Evolutionary conservation across 1,284 basidiomycete species (phyloP).

Genomic region (Irpex sp.): DNA sequence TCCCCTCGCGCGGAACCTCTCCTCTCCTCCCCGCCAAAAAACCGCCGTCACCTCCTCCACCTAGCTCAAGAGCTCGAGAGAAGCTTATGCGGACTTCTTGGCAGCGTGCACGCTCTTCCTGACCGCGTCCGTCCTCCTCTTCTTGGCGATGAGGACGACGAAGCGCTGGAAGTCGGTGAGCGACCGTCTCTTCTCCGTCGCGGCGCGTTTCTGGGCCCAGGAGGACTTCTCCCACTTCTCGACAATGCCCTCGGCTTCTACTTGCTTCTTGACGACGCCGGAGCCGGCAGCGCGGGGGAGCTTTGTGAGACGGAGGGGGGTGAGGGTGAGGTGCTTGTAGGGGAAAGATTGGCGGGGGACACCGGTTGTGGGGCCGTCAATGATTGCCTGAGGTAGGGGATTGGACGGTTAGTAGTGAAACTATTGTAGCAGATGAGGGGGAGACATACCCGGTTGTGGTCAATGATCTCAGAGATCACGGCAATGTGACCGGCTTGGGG

Average conservation of each 20-base stretch:
- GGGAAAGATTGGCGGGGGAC: conserved; percentile 92
- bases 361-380: conserved; percentile 89
- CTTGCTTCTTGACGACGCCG: conserved; percentile 80
- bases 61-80: neutral
- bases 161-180: conserved; percentile 93
- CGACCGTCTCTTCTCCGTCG: conserved; percentile 74
- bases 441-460: conserved; percentile 91
- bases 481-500: conserved; percentile 88
- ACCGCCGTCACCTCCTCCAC: neutral
- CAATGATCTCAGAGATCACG: conserved; percentile 95
- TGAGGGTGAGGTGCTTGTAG: conserved; percentile 93
- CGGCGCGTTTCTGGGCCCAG: conserved; percentile 91
- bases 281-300: conserved; percentile 89
- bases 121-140: conserved; percentile 67
- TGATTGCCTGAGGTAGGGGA: conserved; percentile 68
- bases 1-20: neutral
- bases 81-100: conserved; percentile 14
- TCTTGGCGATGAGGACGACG: conserved; percentile 72
- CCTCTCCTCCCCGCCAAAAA: neutral
- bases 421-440: neutral
- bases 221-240: conserved; percentile 81
- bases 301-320: conserved; percentile 79
- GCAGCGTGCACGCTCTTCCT: conserved; percentile 50
- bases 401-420: neutral
- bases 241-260: conserved; percentile 78